Conservation (phyloP, 305 asterid genomes). For the Fraxinus baroniana region DNA sequence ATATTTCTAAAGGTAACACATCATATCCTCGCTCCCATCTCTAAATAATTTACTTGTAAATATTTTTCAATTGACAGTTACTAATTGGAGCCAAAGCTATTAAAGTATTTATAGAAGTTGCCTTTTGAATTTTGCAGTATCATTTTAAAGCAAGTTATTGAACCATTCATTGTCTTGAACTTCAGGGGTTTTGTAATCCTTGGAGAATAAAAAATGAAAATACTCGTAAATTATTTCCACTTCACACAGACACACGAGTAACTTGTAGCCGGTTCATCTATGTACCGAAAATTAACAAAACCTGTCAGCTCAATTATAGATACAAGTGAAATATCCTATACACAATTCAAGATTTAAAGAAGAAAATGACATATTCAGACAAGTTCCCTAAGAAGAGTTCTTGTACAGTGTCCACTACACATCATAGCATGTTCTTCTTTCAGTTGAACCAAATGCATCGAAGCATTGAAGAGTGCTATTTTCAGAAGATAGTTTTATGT, state of each 20-base stretch:
- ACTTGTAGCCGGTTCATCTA: neutral
- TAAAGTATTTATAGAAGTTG: neutral
- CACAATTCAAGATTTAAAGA: neutral
- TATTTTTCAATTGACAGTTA: neutral
- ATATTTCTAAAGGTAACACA: slow-evolving; percentile 70
- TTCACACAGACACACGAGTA: neutral
- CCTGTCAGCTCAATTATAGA: neutral
- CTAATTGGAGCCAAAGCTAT: neutral
- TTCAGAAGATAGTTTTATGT: neutral
- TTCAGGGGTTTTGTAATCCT: neutral
- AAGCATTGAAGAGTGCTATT: neutral
- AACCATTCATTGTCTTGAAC: neutral
- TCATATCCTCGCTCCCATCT: neutral
- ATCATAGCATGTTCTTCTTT: neutral
- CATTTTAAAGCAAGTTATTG: neutral
- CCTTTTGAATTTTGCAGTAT: neutral
- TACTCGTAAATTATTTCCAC: neutral
- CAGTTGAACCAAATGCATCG: neutral
- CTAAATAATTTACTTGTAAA: neutral
- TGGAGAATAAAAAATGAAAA: neutral
- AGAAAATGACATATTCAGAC: neutral
- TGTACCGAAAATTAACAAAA: neutral
- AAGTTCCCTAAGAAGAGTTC: neutral
- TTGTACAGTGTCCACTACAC: neutral
- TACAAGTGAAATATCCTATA: neutral